phyloP scores from a whole-genome alignment of 1,284 basidiomycete species.

The Xerocomus amazonicus region DNA sequence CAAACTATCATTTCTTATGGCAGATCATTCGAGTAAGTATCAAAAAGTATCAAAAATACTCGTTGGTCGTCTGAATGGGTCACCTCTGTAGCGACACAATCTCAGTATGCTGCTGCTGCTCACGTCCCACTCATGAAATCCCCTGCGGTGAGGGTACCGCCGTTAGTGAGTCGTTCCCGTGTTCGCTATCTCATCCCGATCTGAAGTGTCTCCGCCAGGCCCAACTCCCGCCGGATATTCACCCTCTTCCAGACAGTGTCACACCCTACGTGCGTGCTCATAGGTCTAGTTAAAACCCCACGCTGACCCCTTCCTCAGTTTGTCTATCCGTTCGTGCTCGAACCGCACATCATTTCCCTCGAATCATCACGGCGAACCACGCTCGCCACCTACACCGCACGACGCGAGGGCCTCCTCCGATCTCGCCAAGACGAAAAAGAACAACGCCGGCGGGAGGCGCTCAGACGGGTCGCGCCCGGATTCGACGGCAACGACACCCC shows the following conservation, averaged over 20 bases:
- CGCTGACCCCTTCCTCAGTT: slow-evolving; percentile 51
- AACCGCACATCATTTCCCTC: slow-evolving; percentile 75
- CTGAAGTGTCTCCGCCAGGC: slow-evolving; percentile 47
- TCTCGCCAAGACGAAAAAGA: slow-evolving; percentile 76
- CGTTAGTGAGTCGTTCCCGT: slow-evolving; percentile 51
- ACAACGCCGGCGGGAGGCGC: slow-evolving; percentile 67
- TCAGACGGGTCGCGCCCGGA: slow-evolving; percentile 71
- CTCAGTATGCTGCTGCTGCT: slow-evolving; percentile 72
- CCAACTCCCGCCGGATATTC: slow-evolving; percentile 82
- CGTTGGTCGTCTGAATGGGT: neutral
- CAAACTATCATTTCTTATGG: slow-evolving; percentile 8
- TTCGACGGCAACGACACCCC: slow-evolving; percentile 59
- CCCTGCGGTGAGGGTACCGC: slow-evolving; percentile 83
- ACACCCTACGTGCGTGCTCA: slow-evolving; percentile 70
- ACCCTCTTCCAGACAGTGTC: slow-evolving; percentile 86
- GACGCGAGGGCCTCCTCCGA: slow-evolving; percentile 66
- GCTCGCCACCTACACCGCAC: slow-evolving; percentile 59
- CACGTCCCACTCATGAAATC: slow-evolving; percentile 86
- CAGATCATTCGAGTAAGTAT: slow-evolving; percentile 10
- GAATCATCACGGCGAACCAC: slow-evolving; percentile 67
- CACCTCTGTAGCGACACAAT: slow-evolving; percentile 18
- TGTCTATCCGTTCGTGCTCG: slow-evolving; percentile 90
- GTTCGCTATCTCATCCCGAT: neutral
- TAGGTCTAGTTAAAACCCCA: neutral
- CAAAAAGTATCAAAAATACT: too few relatives aligned